Base-by-base conservation (phyloP, 2,329 filamentous ascomycete genomes). In the Westerdykella aurantiaca region DNA sequence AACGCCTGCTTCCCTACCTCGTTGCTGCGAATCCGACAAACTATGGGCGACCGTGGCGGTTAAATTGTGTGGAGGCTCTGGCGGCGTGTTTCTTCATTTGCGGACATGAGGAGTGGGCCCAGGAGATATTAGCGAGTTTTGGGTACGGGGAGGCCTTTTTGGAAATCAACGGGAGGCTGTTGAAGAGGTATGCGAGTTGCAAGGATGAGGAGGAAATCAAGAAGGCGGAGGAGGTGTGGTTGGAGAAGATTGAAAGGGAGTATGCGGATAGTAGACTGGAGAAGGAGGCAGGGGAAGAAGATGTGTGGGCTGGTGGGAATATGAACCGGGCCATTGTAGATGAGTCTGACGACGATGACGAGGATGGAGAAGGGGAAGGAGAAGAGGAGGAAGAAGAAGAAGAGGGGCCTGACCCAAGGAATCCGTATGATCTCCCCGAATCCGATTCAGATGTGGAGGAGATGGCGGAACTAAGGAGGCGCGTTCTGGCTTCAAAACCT, bases 1-100 rank as follows among this genome's bases (percentile, higher is more conserved):
- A 95, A 73, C 77, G 93, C 42, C 38, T 64, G 34, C 47, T 98
- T 44, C 93, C 93, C 0, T 98, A 98, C 67, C 82, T 98, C 6
- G 90, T 98, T 39, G 93, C 93, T 5, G 93, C 93, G 38, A 98
- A 98, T 66, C 85, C 86, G 1, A 93, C 96, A 61, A 98, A 98
- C 71, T 98, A 98, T 70, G 93, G 93, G 48, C 87, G 88, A 61
- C 93, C 93, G 5, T 96, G 90, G 87, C 78, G 90, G 43, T 68
- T 98, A 50, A 98, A 98, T 68, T 98, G 93, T 58, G 93, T 89
- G 23, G 93, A 98, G 72, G 93, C 93, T 4, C 74, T 98, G 38
- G 93, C 89, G 0, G 91, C 93, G 3, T 88, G 87, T 17, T 98
- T 95, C 62, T 87, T 80, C 59, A 98, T 98, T 51, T 97, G 91